Evolutionary conservation across 371 early-diverging fungal species (phyloP).

Genomic region (Mortierella sp.): DNA sequence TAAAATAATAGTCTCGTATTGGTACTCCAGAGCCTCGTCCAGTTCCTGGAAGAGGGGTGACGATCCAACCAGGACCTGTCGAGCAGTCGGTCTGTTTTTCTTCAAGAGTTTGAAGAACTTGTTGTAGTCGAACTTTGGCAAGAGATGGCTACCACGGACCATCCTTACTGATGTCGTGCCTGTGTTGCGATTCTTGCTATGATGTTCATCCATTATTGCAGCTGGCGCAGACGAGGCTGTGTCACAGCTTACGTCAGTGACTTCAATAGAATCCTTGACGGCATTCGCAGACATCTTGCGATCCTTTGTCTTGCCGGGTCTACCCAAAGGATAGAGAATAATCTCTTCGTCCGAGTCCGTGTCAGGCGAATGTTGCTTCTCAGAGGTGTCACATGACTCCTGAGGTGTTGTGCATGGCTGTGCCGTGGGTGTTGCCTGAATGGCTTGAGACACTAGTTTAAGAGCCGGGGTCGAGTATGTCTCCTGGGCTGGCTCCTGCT

Average conservation of each 20-base stretch:
- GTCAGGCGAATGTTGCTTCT: neutral
- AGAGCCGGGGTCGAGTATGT: neutral
- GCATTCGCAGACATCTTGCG: neutral
- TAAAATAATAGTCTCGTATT: constrained; percentile 52
- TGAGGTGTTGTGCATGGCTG: neutral
- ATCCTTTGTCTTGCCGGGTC: neutral
- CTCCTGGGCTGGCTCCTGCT: neutral
- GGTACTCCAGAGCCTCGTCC: constrained; percentile 42
- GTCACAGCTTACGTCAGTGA: too few relatives aligned
- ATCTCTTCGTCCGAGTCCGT: constrained; percentile 21
- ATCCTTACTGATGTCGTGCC: constrained; percentile 16
- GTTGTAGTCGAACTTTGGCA: constrained; percentile 48
- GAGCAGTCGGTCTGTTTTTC: constrained; percentile 32
- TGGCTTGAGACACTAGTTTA: too few relatives aligned
- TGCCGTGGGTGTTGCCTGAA: neutral
- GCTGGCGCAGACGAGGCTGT: too few relatives aligned
- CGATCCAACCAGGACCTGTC: constrained; percentile 55
- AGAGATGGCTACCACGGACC: constrained; percentile 11
- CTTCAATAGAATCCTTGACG: neutral
- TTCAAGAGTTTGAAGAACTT: constrained; percentile 44
- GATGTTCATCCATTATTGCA: neutral
- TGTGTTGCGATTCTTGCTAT: too few relatives aligned
- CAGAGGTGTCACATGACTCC: neutral
- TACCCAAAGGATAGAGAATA: constrained; percentile 6
- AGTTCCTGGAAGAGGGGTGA: constrained; percentile 54